Percentiles rank a stretch among this genome's conserved stretches.
phyloP scores from a whole-genome alignment of 306 rosid genomes.

The Senna siamea region DNA sequence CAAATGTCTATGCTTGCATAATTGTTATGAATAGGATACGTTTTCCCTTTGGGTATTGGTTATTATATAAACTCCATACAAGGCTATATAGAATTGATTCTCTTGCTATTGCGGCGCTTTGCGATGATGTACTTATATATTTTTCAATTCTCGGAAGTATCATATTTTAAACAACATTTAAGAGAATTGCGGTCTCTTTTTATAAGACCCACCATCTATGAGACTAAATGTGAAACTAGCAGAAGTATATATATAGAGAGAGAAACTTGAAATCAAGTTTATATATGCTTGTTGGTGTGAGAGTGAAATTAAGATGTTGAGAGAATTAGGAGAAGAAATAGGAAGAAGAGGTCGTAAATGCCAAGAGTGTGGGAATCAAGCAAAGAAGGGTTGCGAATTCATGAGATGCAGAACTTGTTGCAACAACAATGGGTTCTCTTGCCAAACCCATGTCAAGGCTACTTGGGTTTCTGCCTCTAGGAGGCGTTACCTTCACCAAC shows the following conservation, averaged over 20 bases:
- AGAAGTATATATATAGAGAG: background rate
- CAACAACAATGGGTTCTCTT: constrained; percentile 59
- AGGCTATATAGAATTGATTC: constrained; percentile 32
- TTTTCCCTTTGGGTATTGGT: background rate
- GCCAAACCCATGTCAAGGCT: constrained; percentile 69
- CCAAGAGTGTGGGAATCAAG: constrained; percentile 79
- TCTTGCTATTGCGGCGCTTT: constrained; percentile 16
- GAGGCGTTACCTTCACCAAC: constrained; percentile 42
- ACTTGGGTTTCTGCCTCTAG: constrained; percentile 70
- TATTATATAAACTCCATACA: background rate
- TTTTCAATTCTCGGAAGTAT: too few relatives aligned
- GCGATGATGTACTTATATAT: background rate
- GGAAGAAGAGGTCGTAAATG: constrained; percentile 44
- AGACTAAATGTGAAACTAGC: background rate
- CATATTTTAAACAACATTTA: too few relatives aligned
- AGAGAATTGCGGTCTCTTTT: background rate
- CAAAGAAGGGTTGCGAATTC: constrained; percentile 69
- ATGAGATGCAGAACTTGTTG: constrained; percentile 79
- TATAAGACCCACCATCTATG: background rate
- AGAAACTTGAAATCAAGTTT: too few relatives aligned
- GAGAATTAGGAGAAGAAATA: constrained; percentile 29
- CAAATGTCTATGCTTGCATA: too few relatives aligned
- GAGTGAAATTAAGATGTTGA: constrained; percentile 48
- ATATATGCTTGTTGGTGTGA: too few relatives aligned
- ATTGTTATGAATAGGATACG: background rate